These are phyloP conservation scores for Diaporthe helianthi DNA, from an alignment of 2,329 filamentous ascomycete species.

Conservation along the genomic window DNA sequence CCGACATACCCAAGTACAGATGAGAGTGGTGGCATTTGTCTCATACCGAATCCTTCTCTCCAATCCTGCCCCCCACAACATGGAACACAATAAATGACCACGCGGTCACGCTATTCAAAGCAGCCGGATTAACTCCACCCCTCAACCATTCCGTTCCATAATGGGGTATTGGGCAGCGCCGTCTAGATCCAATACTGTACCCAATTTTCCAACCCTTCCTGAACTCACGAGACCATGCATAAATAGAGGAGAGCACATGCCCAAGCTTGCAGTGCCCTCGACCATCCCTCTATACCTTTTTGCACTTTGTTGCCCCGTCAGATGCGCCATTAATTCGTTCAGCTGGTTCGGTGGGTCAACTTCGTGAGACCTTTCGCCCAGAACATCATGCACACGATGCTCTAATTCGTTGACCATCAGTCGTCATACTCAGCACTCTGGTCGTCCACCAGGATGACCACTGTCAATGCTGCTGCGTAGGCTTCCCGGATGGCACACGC, in stretches of 20 bases:
- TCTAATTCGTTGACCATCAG: slow-evolving; percentile 2
- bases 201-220: slow-evolving; percentile 1
- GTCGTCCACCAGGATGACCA: slow-evolving; percentile 72
- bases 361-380: not conserved
- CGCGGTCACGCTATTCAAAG: not conserved
- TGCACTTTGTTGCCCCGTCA: not conserved
- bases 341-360: not conserved
- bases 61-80: not conserved
- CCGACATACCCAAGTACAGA: not conserved
- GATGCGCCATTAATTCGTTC: slow-evolving; percentile 18
- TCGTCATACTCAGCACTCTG: slow-evolving; percentile 53
- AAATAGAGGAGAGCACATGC: not conserved
- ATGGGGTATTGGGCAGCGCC: slow-evolving; percentile 29
- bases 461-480: slow-evolving; percentile 75
- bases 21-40: not conserved
- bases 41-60: not conserved
- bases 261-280: not conserved
- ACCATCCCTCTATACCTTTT: not conserved
- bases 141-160: not conserved
- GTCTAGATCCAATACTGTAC: slow-evolving; percentile 14
- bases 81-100: not conserved
- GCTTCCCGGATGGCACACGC: slow-evolving; percentile 78
- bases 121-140: slow-evolving; percentile 2
- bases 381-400: not conserved
- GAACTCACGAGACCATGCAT: not conserved